Conservation (phyloP, 495 filamentous ascomycete species). For the Neurospora intermedia region DNA sequence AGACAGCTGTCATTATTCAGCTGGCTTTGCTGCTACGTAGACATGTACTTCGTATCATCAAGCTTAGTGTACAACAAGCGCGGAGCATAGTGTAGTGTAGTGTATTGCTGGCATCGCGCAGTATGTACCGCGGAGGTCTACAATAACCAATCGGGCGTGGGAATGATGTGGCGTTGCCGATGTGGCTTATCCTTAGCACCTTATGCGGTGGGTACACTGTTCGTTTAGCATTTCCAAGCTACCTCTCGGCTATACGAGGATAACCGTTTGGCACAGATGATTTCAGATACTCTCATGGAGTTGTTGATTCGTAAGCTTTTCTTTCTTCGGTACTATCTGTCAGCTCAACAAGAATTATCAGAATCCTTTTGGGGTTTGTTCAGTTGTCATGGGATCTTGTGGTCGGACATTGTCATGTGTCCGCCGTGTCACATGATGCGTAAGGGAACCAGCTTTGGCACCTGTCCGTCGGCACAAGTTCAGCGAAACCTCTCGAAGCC, state of each 20-base stretch:
- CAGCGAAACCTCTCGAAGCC: not conserved
- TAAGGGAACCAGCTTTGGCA: not conserved
- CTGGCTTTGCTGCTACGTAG: not conserved
- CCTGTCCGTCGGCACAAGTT: not conserved
- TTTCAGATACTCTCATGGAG: not conserved
- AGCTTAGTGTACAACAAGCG: not conserved
- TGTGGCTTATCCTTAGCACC: not conserved
- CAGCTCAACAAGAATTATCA: not conserved
- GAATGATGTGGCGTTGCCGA: not conserved
- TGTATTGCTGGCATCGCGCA: not conserved
- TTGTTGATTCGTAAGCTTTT: not conserved
- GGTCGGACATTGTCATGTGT: not conserved
- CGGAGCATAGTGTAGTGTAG: not conserved
- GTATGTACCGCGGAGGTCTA: not conserved
- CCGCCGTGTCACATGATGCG: not conserved
- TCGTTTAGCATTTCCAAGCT: not conserved
- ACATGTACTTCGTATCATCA: not conserved
- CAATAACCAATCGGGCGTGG: not conserved
- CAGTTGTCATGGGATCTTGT: not conserved
- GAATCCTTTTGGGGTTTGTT: not conserved
- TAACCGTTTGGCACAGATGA: not conserved
- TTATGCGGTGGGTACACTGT: not conserved
- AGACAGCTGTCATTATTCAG: not conserved
- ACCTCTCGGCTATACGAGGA: not conserved
- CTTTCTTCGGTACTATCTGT: not conserved